Base-by-base conservation (phyloP, 202 grass and related monocot species). In the Carex sylvatica region DNA sequence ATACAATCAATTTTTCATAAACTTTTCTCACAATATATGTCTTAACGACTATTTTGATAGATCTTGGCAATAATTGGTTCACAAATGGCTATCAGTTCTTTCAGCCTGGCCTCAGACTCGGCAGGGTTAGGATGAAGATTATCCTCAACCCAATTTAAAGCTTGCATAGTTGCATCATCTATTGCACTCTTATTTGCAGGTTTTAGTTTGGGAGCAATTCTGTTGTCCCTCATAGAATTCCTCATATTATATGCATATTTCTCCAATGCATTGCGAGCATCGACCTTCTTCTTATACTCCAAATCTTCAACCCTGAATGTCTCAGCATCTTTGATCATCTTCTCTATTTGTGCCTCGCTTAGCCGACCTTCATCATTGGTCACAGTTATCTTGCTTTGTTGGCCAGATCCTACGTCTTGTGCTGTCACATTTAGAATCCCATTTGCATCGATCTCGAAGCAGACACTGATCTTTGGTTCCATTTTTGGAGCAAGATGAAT, bases 61-160 rank as follows among this genome's bases (percentile, higher is more conserved):
- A 93, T 93, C 71, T 87, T 87, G 24, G 88, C 86, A 36, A 92
- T 86, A 68, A 96, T 96, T 63, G 90, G 93, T 78, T 93, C 92
- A 55, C 90, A 96, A 12, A 93, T 83, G 65, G 77, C 85, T 59
- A 54, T 69, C 7, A 82, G 24, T 70, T 70, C 80, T 20, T 68
- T 55, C 23, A 82, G 13, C 44, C 70, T 82, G 44, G 22, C 26
- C 9, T 70, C 44, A 38, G 61, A 70, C 12, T 82, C 80, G 0
- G 44, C 63, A 12, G 64, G 16, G 20, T 82, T 64, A 12, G 80
- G 80, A 69, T 7, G 60, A 65, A 82, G 18, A 68, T 82, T 82
- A 12, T 82, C 46, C 9, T 68, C 80, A 33, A 82, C 62, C 80
- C 80, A 82, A 54, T 82, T 19, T 30, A 68, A 19, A 19, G 80